Percentiles rank a stretch among this genome's conserved stretches.
phyloP scores from a whole-genome alignment of 1,284 basidiomycete genomes.

The Austropuccinia psidii region DNA sequence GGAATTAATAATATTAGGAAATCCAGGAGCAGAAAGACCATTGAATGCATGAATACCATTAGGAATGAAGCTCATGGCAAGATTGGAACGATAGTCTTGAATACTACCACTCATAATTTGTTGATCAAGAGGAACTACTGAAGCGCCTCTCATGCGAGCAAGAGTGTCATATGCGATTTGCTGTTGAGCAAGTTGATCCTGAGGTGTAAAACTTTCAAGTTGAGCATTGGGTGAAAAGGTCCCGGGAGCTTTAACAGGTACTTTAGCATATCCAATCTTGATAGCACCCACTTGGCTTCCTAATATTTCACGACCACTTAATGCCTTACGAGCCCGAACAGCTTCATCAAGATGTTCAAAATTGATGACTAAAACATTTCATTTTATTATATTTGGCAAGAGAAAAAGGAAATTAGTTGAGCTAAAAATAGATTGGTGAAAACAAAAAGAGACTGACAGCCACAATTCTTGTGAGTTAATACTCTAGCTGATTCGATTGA shows the following conservation, averaged over 20 bases:
- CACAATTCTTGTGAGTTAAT: slow-evolving; percentile 92
- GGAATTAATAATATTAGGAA: too few relatives aligned
- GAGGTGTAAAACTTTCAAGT: slow-evolving; percentile 41
- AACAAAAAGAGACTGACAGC: slow-evolving; percentile 57
- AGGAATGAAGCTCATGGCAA: slow-evolving; percentile 79
- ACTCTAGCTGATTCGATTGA: slow-evolving; percentile 94
- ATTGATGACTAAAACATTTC: slow-evolving; percentile 60
- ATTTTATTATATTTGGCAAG: neutral
- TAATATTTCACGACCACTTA: slow-evolving; percentile 89
- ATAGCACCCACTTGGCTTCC: slow-evolving; percentile 92
- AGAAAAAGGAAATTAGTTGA: neutral
- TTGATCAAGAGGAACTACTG: slow-evolving; percentile 76
- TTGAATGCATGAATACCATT: slow-evolving; percentile 62
- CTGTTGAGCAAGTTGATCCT: slow-evolving; percentile 52
- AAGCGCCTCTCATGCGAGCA: slow-evolving; percentile 72
- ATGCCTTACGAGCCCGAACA: slow-evolving; percentile 81
- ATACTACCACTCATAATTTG: slow-evolving; percentile 80
- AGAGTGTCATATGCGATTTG: slow-evolving; percentile 58
- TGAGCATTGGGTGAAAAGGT: slow-evolving; percentile 17
- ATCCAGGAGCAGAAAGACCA: neutral
- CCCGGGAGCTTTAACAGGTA: slow-evolving; percentile 62
- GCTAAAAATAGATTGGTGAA: neutral
- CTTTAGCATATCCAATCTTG: slow-evolving; percentile 91
- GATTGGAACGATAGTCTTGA: slow-evolving; percentile 87
- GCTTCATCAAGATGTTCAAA: slow-evolving; percentile 96